Evolutionary conservation across 2,329 filamentous ascomycete species (phyloP).

Genomic region (Monilinia vaccinii-corymbosi): DNA sequence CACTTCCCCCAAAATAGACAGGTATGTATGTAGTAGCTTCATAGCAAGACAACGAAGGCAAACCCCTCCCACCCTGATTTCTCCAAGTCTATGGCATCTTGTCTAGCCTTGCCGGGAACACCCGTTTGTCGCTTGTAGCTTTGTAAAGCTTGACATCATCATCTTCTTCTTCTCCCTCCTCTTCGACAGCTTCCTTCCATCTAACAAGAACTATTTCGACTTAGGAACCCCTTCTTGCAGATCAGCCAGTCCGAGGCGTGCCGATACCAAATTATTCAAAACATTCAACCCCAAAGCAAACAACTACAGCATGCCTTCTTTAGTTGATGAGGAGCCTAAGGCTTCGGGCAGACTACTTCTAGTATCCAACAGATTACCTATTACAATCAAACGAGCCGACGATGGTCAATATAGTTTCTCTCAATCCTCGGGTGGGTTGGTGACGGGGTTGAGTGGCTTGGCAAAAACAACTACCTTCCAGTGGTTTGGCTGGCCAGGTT

Average conservation of each 20-base stretch:
- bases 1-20: no score
- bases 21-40: no score
- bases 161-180: background rate
- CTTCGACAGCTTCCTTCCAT: background rate
- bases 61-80: background rate
- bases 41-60: no score
- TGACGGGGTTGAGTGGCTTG: constrained; percentile 84
- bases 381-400: constrained; percentile 89
- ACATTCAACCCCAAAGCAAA: background rate
- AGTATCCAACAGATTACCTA: constrained; percentile 88
- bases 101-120: constrained; percentile 6
- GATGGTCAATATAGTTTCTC: constrained; percentile 89
- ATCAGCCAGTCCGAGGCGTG: background rate
- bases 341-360: constrained; percentile 53
- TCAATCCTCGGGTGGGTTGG: constrained; percentile 94
- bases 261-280: background rate
- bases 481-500: constrained; percentile 97
- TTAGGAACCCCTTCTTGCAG: background rate
- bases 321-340: constrained; percentile 18
- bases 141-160: background rate
- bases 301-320: constrained; percentile 20
- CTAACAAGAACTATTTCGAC: background rate
- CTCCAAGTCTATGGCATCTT: background rate
- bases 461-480: constrained; percentile 90
- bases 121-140: background rate